Evolutionary conservation across 176 grass and related monocot species (phyloP), one percentile per base, ranked within the genome.

Genomic region (Carex pumila): DNA sequence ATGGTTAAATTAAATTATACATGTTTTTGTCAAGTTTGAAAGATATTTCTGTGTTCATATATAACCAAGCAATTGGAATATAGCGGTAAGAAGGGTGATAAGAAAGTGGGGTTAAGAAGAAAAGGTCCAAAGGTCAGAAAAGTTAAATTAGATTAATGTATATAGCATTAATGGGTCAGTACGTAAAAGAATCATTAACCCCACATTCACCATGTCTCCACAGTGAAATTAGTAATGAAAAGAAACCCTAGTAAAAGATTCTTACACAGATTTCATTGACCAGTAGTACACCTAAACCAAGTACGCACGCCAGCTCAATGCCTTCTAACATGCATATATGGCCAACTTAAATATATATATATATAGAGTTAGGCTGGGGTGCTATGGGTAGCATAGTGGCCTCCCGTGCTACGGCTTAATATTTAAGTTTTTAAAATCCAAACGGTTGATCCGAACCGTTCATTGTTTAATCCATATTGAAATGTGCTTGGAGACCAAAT

Each of bases 111-210:
- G 69, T 12, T 36, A 70, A 70, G 25, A 25, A 25, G 25, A 25
- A n/a, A 47, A 12, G 21, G 19, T 49, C 15, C 37, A 73, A 73
- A 73, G 21, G 70, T 73, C 41, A 73, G 70, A 47, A 50, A 25
- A 73, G 2, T 3, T 4, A 0, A 73, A 36, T 13, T 59, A 25
- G 5, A 14, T 74, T 50, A 52, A 22, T 74, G 4, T 6, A 39
- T 29, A 3, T 9, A 13, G 39, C 45, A 74, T 13, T 50, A 50
- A 50, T 71, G 68, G 17, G 68, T 22, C 68, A 74, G 71, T n/a
- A n/a, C n/a, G n/a, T 74, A 74, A 74, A 73, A 73, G 70, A 17
- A 73, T 73, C 17, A 73, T 73, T 73, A 73, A 73, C 7, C 70
- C 70, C 70, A 41, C 36, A 49, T 73, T 73, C 70, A 73, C 41